Percentiles rank a stretch among this genome's conserved stretches.
phyloP scores from a whole-genome alignment of 495 filamentous ascomycete species.

The Penicillium pulvis region DNA sequence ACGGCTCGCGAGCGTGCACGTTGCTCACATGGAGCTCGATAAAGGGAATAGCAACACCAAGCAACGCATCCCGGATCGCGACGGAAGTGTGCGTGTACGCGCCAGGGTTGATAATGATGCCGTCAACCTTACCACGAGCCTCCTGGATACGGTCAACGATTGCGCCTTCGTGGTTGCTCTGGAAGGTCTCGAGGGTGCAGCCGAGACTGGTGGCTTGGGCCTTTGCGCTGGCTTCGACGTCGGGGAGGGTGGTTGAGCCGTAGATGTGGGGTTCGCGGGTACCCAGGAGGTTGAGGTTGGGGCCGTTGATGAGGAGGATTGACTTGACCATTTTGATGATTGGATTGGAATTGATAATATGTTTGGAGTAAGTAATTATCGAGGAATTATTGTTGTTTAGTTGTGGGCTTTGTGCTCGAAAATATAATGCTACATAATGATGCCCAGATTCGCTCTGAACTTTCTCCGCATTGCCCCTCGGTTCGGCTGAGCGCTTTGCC shows the following conservation, averaged over 20 bases:
- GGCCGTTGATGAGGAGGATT: slow-evolving; percentile 76
- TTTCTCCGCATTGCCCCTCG: slow-evolving; percentile 16
- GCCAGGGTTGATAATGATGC: slow-evolving; percentile 70
- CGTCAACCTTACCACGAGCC: slow-evolving; percentile 54
- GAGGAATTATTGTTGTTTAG: background rate
- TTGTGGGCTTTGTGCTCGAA: background rate
- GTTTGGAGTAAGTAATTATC: background rate
- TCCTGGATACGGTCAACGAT: slow-evolving; percentile 63
- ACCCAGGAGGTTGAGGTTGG: slow-evolving; percentile 79
- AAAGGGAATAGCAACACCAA: slow-evolving; percentile 65
- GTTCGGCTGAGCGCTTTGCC: slow-evolving; percentile 30
- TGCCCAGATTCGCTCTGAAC: slow-evolving; percentile 7
- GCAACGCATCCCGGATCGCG: slow-evolving; percentile 66
- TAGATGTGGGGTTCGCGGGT: slow-evolving; percentile 72
- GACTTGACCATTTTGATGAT: slow-evolving; percentile 43
- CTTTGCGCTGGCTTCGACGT: slow-evolving; percentile 51
- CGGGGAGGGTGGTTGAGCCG: slow-evolving; percentile 62
- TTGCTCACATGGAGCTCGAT: slow-evolving; percentile 73
- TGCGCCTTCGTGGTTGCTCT: slow-evolving; percentile 69
- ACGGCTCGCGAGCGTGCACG: slow-evolving; percentile 65
- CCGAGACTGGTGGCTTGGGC: slow-evolving; percentile 45
- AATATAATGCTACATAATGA: slow-evolving; percentile 1
- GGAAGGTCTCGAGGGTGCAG: slow-evolving; percentile 53
- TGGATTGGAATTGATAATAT: background rate
- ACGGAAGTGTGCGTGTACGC: slow-evolving; percentile 70